Percentiles rank a stretch among this genome's conserved stretches.
Evolutionary conservation across 805 yeast genomes (phyloP).

Genomic region (Kazachstania psychrophila): DNA sequence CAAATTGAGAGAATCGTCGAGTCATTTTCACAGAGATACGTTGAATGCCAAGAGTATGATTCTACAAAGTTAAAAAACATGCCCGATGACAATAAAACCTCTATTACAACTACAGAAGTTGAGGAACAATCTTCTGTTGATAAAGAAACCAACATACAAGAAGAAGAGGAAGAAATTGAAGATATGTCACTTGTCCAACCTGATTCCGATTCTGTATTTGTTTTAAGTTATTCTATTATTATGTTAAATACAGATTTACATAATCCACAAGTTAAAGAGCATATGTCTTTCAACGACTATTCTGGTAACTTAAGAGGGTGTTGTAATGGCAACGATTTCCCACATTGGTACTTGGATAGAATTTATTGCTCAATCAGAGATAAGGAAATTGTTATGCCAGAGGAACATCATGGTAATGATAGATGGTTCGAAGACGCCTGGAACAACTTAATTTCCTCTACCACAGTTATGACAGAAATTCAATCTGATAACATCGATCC

Average conservation of each 20-base stretch:
- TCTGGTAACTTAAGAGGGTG: constrained; percentile 73
- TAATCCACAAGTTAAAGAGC: constrained; percentile 84
- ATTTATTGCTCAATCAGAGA: constrained; percentile 74
- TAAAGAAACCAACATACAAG: no score
- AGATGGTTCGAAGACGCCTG: constrained; percentile 87
- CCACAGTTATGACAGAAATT: constrained; percentile 28
- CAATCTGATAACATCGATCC: constrained; percentile 14
- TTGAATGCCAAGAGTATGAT: constrained; percentile 44
- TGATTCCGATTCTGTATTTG: constrained; percentile 78
- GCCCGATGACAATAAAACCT: not conserved
- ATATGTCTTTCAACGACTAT: constrained; percentile 82
- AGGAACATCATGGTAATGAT: constrained; percentile 88
- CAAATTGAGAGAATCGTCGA: constrained; percentile 91
- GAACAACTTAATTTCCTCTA: constrained; percentile 52
- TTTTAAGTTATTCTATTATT: constrained; percentile 83
- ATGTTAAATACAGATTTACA: constrained; percentile 91
- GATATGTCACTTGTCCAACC: constrained; percentile 49
- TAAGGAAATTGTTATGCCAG: constrained; percentile 93
- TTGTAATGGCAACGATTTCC: constrained; percentile 67
- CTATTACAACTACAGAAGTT: constrained; percentile 7
- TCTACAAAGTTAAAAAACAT: not conserved
- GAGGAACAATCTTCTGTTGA: constrained; percentile 10
- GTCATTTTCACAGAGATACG: constrained; percentile 72
- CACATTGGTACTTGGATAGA: constrained; percentile 72
- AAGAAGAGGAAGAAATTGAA: constrained; percentile 11